Evolutionary conservation across 768 basidiomycete species (phyloP), one percentile per base, ranked within the genome.

Genomic region (Hericium erinaceus): DNA sequence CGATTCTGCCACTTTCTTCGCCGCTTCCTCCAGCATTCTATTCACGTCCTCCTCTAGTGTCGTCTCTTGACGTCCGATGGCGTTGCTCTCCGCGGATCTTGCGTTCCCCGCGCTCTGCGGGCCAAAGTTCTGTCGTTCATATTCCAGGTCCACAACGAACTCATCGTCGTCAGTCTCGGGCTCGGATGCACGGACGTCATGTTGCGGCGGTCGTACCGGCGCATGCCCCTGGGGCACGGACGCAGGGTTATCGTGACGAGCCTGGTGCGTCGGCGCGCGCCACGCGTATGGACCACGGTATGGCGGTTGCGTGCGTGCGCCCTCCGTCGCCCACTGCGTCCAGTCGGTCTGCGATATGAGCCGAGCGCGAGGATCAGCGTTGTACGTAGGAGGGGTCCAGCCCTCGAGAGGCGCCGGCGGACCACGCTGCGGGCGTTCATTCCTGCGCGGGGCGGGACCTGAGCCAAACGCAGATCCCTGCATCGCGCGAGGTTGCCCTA

Each of bases 1-100:
- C 11, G 59, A 57, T 57, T 65, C 64, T 6, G 48, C 56, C 62
- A 58, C 64, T 18, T 57, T 40, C 39, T 37, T 57, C 44, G 55
- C 40, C 11, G 55, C 64, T 10, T 64, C 59, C 9, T 33, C 33
- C 33, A 33, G 33, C 5, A 33, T 33, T 10, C 33, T 7, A 8
- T 33, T 33, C 8, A 33, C 9, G 33, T 33, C 33, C 7, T 33
- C 33, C 33, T 33, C 33, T 6, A 33, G 9, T 8, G 33, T 33
- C 33, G 33, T 10, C 4, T 33, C 33, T 6, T 33, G 33, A 24
- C 63, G 64, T 56, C 65, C 66, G 11, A 55, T 22, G 37, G 60
- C 56, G 39, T 61, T 38, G 48, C 61, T 61, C 18, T 55, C 55
- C 26, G 52, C 33, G 38, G 56, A 55, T 3, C 61, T 55, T n/a